Percentiles rank a stretch among this genome's conserved stretches.
phyloP scores from a whole-genome alignment of 495 filamentous ascomycete genomes.

The Hamigera avellanea region DNA sequence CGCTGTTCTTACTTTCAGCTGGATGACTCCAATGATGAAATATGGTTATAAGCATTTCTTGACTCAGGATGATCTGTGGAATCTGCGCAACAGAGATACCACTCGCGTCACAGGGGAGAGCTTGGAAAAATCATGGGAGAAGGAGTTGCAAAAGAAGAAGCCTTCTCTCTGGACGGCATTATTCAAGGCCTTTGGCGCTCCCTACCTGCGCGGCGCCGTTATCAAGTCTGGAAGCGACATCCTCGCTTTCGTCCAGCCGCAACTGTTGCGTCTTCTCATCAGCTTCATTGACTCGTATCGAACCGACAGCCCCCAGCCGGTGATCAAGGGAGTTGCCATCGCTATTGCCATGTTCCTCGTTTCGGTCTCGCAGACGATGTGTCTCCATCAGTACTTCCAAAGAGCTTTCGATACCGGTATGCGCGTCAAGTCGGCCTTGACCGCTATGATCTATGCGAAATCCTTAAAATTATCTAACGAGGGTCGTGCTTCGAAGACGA shows the following conservation, averaged over 20 bases:
- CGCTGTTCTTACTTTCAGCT: conserved; percentile 86
- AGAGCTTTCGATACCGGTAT: conserved; percentile 90
- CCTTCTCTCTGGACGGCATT: conserved; percentile 92
- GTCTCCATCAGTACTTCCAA: conserved; percentile 92
- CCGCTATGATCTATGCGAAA: conserved; percentile 86
- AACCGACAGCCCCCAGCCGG: conserved; percentile 53
- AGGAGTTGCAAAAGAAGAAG: conserved; percentile 59
- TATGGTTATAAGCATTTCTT: conserved; percentile 85
- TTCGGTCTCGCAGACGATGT: conserved; percentile 70
- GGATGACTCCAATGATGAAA: conserved; percentile 99
- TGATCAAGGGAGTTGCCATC: conserved; percentile 76
- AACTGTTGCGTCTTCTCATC: conserved; percentile 78
- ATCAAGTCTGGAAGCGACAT: conserved; percentile 82
- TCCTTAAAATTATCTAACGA: conserved; percentile 85
- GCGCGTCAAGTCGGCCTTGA: conserved; percentile 84
- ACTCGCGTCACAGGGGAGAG: conserved; percentile 54
- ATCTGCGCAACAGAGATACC: conserved; percentile 67
- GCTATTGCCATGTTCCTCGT: conserved; percentile 86
- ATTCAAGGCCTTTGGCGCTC: conserved; percentile 71
- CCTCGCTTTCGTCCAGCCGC: conserved; percentile 82
- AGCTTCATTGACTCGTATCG: conserved; percentile 75
- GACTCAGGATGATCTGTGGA: conserved; percentile 96
- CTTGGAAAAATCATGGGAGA: conserved; percentile 66
- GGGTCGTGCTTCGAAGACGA: conserved; percentile 79
- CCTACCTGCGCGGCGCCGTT: conserved; percentile 65